A percentile compares a stretch with the other conserved stretches of the same genome.
phyloP scores from a whole-genome alignment of 768 basidiomycete species.

The Trametes cinnabarina region DNA sequence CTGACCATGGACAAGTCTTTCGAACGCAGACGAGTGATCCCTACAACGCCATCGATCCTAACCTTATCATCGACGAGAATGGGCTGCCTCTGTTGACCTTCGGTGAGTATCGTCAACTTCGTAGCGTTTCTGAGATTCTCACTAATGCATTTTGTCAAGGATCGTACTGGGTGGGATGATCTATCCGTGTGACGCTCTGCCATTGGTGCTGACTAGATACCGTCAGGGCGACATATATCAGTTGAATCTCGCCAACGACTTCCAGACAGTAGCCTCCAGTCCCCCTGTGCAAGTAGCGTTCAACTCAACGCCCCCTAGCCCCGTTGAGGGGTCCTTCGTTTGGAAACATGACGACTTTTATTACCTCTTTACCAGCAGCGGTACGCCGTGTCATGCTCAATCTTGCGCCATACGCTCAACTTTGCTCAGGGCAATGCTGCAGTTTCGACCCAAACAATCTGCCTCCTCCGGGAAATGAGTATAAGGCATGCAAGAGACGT shows the following conservation, averaged over 20 bases:
- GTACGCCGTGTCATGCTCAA: constrained; percentile 4
- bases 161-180: constrained; percentile 15
- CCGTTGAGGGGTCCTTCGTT: constrained; percentile 15
- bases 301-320: constrained; percentile 9
- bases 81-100: constrained; percentile 20
- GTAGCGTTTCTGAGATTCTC: no score
- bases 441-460: constrained; percentile 14
- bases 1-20: constrained; percentile 25
- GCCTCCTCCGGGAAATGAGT: constrained; percentile 22
- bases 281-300: constrained; percentile 14
- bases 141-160: no score
- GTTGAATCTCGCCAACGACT: constrained; percentile 9
- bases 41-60: constrained; percentile 24
- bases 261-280: constrained; percentile 2
- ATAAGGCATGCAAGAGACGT: constrained; percentile 26
- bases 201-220: background rate
- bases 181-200: background rate
- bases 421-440: constrained; percentile 10
- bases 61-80: constrained; percentile 20
- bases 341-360: constrained; percentile 20
- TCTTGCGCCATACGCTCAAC: background rate
- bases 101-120: constrained; percentile 12
- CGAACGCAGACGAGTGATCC: constrained; percentile 12
- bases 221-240: constrained; percentile 14
- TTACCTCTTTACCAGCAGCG: constrained; percentile 23